These are phyloP conservation scores for Leccinum fibrillosum DNA, from an alignment of 768 basidiomycete genomes.

Conservation along the genomic window DNA sequence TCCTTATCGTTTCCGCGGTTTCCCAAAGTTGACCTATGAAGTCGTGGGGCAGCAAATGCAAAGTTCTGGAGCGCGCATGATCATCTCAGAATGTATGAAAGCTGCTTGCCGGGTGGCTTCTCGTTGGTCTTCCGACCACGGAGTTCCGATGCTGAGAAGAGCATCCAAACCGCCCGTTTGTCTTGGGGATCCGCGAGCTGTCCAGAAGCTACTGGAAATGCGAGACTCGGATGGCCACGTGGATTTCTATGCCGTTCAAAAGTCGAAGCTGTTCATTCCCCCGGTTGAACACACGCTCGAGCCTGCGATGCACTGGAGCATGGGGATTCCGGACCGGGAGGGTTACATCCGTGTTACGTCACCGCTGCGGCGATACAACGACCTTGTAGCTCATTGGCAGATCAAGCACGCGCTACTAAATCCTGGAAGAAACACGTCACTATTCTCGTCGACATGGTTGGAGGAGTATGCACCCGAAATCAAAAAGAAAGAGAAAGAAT, in stretches of 20 bases:
- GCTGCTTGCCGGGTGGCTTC: constrained; percentile 75
- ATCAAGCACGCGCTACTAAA: constrained; percentile 72
- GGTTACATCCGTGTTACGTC: constrained; percentile 86
- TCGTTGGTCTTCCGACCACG: constrained; percentile 56
- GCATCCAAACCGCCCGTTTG: constrained; percentile 32
- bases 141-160: constrained; percentile 65
- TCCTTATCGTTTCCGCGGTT: constrained; percentile 42
- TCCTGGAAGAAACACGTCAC: constrained; percentile 30
- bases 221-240: constrained; percentile 49
- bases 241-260: constrained; percentile 34
- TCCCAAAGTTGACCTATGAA: constrained; percentile 47
- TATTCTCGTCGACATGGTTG: constrained; percentile 49
- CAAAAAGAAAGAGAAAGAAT: constrained; percentile 33
- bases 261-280: constrained; percentile 33
- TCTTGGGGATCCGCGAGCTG: constrained; percentile 27
- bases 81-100: constrained; percentile 84
- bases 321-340: constrained; percentile 69
- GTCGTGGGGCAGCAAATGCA: constrained; percentile 29
- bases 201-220: constrained; percentile 45
- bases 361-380: constrained; percentile 81
- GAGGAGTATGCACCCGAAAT: constrained; percentile 39
- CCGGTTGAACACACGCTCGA: constrained; percentile 44
- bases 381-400: constrained; percentile 90
- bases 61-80: constrained; percentile 43
- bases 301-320: constrained; percentile 59